Evolutionary conservation across 2,329 filamentous ascomycete species (phyloP).

Genomic region (Botrytis cinerea): DNA sequence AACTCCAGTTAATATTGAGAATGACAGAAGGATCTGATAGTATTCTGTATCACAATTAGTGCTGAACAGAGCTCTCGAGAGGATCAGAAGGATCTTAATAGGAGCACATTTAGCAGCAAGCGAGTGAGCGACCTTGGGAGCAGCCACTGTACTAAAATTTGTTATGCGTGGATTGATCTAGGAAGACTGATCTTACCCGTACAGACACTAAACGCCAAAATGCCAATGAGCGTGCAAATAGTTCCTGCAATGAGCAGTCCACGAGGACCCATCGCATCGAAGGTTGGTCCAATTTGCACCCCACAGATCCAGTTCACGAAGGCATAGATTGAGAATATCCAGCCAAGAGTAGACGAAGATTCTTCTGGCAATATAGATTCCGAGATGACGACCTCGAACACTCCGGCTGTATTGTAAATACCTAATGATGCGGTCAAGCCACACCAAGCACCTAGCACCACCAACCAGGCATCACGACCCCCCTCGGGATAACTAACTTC

Average conservation of each 20-base stretch:
- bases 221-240: conserved; percentile 23
- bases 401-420: conserved; percentile 76
- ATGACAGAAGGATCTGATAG: conserved; percentile 75
- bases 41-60: conserved; percentile 26
- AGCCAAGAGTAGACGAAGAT: conserved; percentile 54
- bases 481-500: conserved; percentile 67
- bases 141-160: background rate
- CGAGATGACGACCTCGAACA: conserved; percentile 57
- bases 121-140: background rate
- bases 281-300: conserved; percentile 31
- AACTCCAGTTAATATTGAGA: conserved; percentile 73
- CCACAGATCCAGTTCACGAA: conserved; percentile 41
- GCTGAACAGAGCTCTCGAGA: background rate
- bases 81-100: background rate
- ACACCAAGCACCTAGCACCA: conserved; percentile 81
- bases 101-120: background rate
- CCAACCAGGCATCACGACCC: conserved; percentile 75
- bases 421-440: conserved; percentile 77
- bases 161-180: background rate
- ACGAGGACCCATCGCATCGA: conserved; percentile 39
- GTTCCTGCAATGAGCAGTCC: conserved; percentile 42
- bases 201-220: conserved; percentile 27
- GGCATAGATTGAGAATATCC: conserved; percentile 56
- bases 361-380: conserved; percentile 65
- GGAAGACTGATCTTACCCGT: conserved; percentile 18